Conservation (phyloP, 2,329 filamentous ascomycete species). For the Fusarium sp. region DNA sequence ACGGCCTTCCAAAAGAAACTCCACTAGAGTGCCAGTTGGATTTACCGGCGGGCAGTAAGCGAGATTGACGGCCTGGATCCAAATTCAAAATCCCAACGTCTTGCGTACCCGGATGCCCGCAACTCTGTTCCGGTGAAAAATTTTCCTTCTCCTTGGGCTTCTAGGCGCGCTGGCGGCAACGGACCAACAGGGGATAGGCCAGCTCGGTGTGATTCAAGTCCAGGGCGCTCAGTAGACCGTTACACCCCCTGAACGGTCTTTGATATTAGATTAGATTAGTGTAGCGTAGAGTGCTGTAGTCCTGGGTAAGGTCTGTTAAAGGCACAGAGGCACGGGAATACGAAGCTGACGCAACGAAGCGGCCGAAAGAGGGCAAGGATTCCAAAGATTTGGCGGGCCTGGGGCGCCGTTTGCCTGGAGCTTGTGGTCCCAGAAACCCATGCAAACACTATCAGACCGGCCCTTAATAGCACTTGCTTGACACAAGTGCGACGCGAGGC, state of each 20-base stretch:
- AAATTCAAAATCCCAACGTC: constrained; percentile 45
- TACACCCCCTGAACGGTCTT: constrained; percentile 36
- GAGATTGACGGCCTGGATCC: constrained; percentile 52
- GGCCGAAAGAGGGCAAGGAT: constrained; percentile 31
- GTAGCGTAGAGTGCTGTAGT: constrained; percentile 9
- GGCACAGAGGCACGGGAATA: constrained; percentile 41
- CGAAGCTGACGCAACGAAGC: constrained; percentile 46
- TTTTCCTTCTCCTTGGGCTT: constrained; percentile 49
- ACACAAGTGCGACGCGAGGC: constrained; percentile 43
- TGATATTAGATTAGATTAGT: constrained; percentile 34
- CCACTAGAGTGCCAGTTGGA: constrained; percentile 49
- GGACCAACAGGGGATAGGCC: constrained; percentile 41
- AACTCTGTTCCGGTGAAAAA: constrained; percentile 48
- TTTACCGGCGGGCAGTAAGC: constrained; percentile 53
- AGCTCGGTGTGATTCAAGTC: constrained; percentile 49
- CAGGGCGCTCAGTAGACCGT: constrained; percentile 44
- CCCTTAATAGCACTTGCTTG: constrained; percentile 34
- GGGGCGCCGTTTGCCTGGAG: constrained; percentile 29
- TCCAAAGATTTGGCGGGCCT: constrained; percentile 14
- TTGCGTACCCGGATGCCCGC: constrained; percentile 46
- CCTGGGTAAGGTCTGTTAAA: constrained; percentile 12
- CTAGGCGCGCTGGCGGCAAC: constrained; percentile 49
- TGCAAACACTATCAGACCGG: constrained; percentile 39
- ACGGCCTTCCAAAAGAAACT: constrained; percentile 15
- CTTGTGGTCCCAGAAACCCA: constrained; percentile 30